Conservation (phyloP, 2,329 filamentous ascomycete genomes). For the Phoma sp. region DNA sequence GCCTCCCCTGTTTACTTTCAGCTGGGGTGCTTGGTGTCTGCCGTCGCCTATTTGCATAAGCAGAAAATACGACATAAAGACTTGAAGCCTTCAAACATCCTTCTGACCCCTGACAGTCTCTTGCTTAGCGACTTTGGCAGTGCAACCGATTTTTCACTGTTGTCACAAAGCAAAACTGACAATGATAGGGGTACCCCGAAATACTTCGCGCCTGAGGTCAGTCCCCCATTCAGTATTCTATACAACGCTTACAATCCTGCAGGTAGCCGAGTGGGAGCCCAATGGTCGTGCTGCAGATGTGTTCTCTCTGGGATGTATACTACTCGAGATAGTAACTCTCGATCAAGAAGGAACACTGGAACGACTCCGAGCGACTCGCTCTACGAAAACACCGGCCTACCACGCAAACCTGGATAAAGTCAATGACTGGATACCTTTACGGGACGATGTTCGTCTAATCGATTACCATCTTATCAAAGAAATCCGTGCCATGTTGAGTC, state of each 20-base stretch:
- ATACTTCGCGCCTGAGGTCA: conserved; percentile 30
- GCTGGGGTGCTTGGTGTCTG: conserved; percentile 26
- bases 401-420: not conserved
- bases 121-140: conserved; percentile 33
- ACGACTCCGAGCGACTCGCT: conserved; percentile 57
- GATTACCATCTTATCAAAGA: not conserved
- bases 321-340: conserved; percentile 72
- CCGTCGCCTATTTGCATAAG: conserved; percentile 27
- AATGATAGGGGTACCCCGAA: conserved; percentile 28
- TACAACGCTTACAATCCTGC: not conserved
- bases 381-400: not conserved
- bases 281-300: conserved; percentile 61
- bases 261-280: not conserved
- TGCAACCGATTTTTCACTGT: conserved; percentile 29
- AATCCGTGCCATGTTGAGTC: not conserved
- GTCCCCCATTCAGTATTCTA: not conserved
- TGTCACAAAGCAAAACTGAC: conserved; percentile 30
- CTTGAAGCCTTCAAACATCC: conserved; percentile 29
- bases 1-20: conserved; percentile 18
- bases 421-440: not conserved
- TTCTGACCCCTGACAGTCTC: conserved; percentile 17
- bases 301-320: conserved; percentile 74
- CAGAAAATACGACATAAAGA: conserved; percentile 32
- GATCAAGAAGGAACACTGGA: conserved; percentile 58
- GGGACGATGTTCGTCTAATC: not conserved